Evolutionary conservation across 805 yeast genomes (phyloP).

Genomic region (Lipomyces yamadae): DNA sequence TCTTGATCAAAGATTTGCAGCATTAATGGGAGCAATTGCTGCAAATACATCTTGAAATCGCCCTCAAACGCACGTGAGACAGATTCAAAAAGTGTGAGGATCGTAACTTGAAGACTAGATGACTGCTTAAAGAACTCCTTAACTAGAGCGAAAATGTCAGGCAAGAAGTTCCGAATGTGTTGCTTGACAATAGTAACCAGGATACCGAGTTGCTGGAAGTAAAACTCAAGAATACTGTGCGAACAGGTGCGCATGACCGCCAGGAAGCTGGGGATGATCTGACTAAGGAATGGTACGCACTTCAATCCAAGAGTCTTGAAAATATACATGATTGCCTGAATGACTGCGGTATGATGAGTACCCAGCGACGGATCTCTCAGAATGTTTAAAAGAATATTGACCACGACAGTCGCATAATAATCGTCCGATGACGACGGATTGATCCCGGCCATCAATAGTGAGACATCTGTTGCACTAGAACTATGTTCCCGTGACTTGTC

Average conservation of each 20-base stretch:
- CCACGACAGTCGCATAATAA: constrained; percentile 93
- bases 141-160: constrained; percentile 73
- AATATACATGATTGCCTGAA: constrained; percentile 91
- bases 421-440: constrained; percentile 84
- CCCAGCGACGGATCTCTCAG: constrained; percentile 83
- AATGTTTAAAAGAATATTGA: constrained; percentile 79
- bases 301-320: constrained; percentile 86
- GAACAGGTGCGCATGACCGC: constrained; percentile 78
- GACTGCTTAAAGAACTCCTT: constrained; percentile 67
- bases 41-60: constrained; percentile 84
- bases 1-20: constrained; percentile 73
- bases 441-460: constrained; percentile 88
- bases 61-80: constrained; percentile 86
- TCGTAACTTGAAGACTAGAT: constrained; percentile 72
- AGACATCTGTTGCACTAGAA: constrained; percentile 88
- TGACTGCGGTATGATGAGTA: constrained; percentile 85
- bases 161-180: constrained; percentile 82
- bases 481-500: constrained; percentile 62
- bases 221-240: constrained; percentile 77
- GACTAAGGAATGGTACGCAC: constrained; percentile 86
- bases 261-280: constrained; percentile 85
- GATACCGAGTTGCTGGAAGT: constrained; percentile 84
- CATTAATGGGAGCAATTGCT: constrained; percentile 75
- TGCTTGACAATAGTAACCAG: constrained; percentile 82
- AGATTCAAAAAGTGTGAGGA: constrained; percentile 79